Conservation (phyloP, 305 asterid species). For the Striga hermonthica region DNA sequence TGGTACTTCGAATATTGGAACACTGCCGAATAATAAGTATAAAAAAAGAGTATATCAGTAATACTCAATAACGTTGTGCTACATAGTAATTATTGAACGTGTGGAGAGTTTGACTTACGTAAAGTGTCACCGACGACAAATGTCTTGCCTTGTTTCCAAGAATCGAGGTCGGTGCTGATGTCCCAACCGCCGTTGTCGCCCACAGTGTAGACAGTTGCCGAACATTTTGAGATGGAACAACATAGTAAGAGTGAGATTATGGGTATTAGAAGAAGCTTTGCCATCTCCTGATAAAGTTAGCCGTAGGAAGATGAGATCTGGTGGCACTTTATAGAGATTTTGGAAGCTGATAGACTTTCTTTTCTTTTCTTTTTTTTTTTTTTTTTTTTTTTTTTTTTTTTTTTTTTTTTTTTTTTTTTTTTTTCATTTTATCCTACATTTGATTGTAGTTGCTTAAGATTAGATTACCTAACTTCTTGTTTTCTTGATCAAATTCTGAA, state of each 20-base stretch:
- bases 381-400: neutral
- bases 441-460: constrained; percentile 20
- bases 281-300: constrained; percentile 35
- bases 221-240: constrained; percentile 32
- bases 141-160: constrained; percentile 60
- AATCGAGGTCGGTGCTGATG: constrained; percentile 69
- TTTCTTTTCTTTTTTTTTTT: neutral
- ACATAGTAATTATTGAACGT: too few relatives aligned
- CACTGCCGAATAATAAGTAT: constrained; percentile 33
- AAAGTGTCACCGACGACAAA: constrained; percentile 58
- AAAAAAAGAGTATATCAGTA: neutral
- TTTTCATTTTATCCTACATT: neutral
- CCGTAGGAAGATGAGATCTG: neutral
- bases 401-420: neutral
- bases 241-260: constrained; percentile 26
- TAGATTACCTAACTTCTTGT: constrained; percentile 51
- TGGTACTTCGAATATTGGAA: constrained; percentile 61
- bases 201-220: constrained; percentile 51
- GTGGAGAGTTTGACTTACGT: constrained; percentile 35
- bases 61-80: too few relatives aligned
- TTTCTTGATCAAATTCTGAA: neutral
- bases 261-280: constrained; percentile 33
- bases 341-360: neutral
- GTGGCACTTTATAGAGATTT: constrained; percentile 22
- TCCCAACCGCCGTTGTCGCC: constrained; percentile 90